Evolutionary conservation across 805 yeast species (phyloP).

Genomic region (Candida khao-thaluensis): DNA sequence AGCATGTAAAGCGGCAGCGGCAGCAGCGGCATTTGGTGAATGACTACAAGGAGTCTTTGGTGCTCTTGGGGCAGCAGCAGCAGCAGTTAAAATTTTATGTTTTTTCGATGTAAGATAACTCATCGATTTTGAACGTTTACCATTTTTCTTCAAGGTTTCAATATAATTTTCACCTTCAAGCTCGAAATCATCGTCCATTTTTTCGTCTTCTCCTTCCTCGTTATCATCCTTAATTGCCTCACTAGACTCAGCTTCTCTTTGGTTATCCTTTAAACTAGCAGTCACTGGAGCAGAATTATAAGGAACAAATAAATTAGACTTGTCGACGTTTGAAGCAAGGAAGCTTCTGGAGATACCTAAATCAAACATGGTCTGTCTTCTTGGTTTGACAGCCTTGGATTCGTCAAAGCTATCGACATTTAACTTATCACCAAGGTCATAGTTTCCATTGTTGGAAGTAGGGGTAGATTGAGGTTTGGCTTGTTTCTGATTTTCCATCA

Average conservation of each 20-base stretch:
- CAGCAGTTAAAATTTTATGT: conserved; percentile 59
- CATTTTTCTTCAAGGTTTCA: conserved; percentile 43
- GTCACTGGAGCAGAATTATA: conserved; percentile 78
- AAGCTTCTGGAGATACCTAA: conserved; percentile 46
- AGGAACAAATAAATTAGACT: conserved; percentile 56
- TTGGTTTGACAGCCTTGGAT: conserved; percentile 38
- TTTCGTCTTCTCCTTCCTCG: conserved; percentile 15
- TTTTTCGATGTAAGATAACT: conserved; percentile 56
- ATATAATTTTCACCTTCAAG: conserved; percentile 36
- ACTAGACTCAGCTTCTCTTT: not conserved
- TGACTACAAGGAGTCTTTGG: conserved; percentile 60
- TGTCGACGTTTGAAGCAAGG: conserved; percentile 32
- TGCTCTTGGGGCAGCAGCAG: conserved; percentile 80
- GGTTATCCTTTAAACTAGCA: conserved; percentile 49
- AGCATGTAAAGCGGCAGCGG: conserved; percentile 72
- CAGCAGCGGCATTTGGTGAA: conserved; percentile 65
- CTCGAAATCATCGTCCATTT: conserved; percentile 35
- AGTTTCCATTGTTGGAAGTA: not conserved
- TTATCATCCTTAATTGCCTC: conserved; percentile 6
- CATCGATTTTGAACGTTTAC: conserved; percentile 65
- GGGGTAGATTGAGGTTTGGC: conserved; percentile 1
- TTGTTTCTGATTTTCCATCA: conserved; percentile 43
- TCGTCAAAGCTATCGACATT: conserved; percentile 29
- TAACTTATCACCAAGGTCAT: conserved; percentile 18
- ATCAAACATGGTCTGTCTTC: conserved; percentile 56